Base-by-base conservation (phyloP, 352 stramenopile genomes). In the Phytophthora megakarya region DNA sequence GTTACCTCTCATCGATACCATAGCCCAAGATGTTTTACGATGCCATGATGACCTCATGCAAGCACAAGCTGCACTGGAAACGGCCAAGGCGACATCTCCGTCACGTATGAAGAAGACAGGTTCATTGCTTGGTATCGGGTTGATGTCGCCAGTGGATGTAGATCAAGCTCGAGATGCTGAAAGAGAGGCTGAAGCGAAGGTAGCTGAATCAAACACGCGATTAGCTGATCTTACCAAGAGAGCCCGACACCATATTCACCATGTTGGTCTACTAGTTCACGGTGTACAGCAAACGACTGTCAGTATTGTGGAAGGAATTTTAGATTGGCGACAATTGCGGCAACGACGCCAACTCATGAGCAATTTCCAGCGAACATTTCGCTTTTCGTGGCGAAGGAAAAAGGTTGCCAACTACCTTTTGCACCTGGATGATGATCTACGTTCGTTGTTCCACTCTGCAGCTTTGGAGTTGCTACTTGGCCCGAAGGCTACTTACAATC, bases 321-420 rank as follows among this genome's bases (percentile, higher is more conserved):
- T 70, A 8, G 64, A 78, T 44, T 90, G 81, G 81, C 63, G 78
- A 1, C 45, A 44, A 21, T 58, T 73, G 18, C 73, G 73, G 19
- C 55, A 72, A 8, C 65, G 65, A 13, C 65, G 60, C 3, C 62
- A 57, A 6, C 45, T 38, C 9, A 59, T 81, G 18, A 79, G 65
- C 16, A 88, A 88, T 47, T 61, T 76, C 22, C 60, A 85, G 25
- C 68, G 70, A 10, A 25, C 79, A 4, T 50, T 79, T 72, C 75
- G 81, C 0, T 88, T 88, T 15, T 45, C 63, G 1, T 88, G 81
- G 81, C 74, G 65, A 46, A 63, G 59, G 28, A 49, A 60, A 22
- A 64, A 68, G 21, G 59, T 73, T 5, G 1, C 40, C 18, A 90
- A 90, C 51, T 90, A 90, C 40, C 43, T 90, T 3, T 35, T 76